A percentile compares a stretch with the other conserved stretches of the same genome.
Evolutionary conservation across 2,329 filamentous ascomycete genomes (phyloP).

Genomic region (Hypoxylon sp.): DNA sequence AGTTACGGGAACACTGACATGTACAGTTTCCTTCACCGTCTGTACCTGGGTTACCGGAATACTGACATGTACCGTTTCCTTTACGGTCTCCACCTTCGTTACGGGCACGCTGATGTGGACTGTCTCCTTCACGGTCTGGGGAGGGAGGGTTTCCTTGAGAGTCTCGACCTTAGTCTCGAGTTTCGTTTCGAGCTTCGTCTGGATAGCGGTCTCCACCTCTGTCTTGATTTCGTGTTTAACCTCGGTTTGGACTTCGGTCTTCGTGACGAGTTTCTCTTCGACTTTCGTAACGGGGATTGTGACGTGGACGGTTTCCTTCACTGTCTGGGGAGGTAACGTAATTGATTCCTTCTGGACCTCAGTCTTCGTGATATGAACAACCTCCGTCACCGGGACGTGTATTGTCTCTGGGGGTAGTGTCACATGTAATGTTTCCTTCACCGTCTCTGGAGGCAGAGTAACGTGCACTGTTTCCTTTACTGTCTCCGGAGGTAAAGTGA

Average conservation of each 20-base stretch:
- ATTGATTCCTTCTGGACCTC: conserved; percentile 35
- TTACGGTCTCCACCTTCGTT: conserved; percentile 29
- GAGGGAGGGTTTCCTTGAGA: conserved; percentile 29
- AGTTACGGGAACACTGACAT: conserved; percentile 28
- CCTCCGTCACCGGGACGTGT: conserved; percentile 31
- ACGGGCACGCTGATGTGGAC: conserved; percentile 30
- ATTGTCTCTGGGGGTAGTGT: conserved; percentile 37
- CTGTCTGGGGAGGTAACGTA: conserved; percentile 35
- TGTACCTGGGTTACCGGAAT: conserved; percentile 20
- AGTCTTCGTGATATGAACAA: conserved; percentile 34
- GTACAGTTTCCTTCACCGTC: conserved; percentile 24
- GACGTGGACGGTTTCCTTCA: conserved; percentile 39
- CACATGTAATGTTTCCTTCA: conserved; percentile 32
- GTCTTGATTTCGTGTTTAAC: conserved; percentile 27
- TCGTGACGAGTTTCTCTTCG: conserved; percentile 39
- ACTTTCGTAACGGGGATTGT: conserved; percentile 39
- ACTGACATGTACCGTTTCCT: conserved; percentile 21
- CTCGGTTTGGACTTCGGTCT: conserved; percentile 33
- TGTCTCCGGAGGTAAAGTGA: conserved; percentile 20
- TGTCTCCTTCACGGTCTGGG: conserved; percentile 36
- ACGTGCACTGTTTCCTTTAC: conserved; percentile 34
- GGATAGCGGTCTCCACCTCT: conserved; percentile 18
- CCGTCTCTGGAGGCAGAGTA: conserved; percentile 37
- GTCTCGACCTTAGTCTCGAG: conserved; percentile 24
- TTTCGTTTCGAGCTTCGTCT: conserved; percentile 30